Base-by-base conservation (phyloP, 2,329 filamentous ascomycete genomes). In the Claviceps capensis region DNA sequence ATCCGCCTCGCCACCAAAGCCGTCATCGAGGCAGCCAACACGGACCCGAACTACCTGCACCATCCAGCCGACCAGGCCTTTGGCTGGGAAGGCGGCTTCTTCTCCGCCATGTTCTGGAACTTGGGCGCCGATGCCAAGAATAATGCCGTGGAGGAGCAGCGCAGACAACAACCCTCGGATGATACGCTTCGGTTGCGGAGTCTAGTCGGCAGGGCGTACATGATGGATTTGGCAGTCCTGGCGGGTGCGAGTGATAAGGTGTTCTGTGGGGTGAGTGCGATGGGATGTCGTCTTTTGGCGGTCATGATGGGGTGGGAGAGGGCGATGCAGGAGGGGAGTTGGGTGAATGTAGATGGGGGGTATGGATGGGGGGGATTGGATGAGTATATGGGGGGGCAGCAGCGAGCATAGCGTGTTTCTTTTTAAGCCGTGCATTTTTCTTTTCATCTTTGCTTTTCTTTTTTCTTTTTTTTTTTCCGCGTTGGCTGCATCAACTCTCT, bases 51-150 rank as follows among this genome's bases (percentile, higher is more conserved):
- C 11, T 70, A 76, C 6, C 79, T 85, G 62, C 75, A 76, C 57
- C 79, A 78, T 59, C 87, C 86, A 63, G 76, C 86, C 38, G 86
- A 89, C 54, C 83, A 89, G 62, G 78, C 82, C 1, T 82, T 87
- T 42, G 88, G 88, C 34, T 94, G 88, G 88, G 88, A 94, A 64
- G 88, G 88, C 17, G 88, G 88, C 1, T 95, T 94, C 72, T 94
- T 85, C 67, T 77, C 78, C 14, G 78, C 81, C 60, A 83, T 93
- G 68, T 94, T 94, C 67, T 90, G 85, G 80, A 84, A 82, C 49
- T 72, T 94, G 1, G 88, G 86, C 4, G 46, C 66, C 56, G 52
- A 72, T 65, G 60, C 71, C 66, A 67, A 62, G 56, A 68, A 68
- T 53, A 69, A 69, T 49, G 68, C 65, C 14, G 66, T 52, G 36